phyloP scores from a whole-genome alignment of 176 grass and related monocot species.

The Olyra latifolia region DNA sequence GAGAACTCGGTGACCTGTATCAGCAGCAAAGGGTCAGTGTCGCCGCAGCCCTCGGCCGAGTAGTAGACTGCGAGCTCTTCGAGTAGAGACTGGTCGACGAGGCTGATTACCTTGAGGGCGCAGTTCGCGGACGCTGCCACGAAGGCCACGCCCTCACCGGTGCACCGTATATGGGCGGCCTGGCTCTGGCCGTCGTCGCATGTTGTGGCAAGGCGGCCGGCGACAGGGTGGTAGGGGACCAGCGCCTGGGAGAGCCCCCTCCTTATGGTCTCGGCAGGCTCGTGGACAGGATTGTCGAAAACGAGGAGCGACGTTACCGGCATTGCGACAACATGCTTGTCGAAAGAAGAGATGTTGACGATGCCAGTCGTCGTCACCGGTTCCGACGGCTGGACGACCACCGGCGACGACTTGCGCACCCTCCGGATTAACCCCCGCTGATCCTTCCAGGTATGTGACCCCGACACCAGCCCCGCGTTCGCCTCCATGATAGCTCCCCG shows the following conservation, averaged over 20 bases:
- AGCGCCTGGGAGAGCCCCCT: neutral
- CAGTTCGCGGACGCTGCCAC: neutral
- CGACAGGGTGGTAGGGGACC: neutral
- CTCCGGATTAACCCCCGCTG: too few relatives aligned
- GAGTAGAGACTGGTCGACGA: neutral
- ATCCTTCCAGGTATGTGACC: too few relatives aligned
- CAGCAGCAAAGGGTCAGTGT: neutral
- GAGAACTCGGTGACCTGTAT: conserved; percentile 19
- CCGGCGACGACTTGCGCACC: too few relatives aligned
- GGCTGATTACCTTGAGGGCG: neutral
- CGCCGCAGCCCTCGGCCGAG: neutral
- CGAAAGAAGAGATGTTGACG: too few relatives aligned
- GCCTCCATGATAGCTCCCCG: too few relatives aligned
- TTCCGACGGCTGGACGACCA: neutral
- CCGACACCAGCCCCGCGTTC: too few relatives aligned
- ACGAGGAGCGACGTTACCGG: neutral
- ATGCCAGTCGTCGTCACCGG: neutral
- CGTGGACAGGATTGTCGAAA: neutral
- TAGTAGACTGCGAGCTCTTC: neutral
- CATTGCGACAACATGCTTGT: neutral
- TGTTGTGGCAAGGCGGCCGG: neutral
- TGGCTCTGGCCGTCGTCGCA: too few relatives aligned
- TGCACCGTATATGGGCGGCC: neutral
- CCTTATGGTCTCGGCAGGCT: neutral
- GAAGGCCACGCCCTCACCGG: conserved; percentile 1